Evolutionary conservation across 1,284 basidiomycete genomes (phyloP).

Genomic region (Hemileia vastatrix): DNA sequence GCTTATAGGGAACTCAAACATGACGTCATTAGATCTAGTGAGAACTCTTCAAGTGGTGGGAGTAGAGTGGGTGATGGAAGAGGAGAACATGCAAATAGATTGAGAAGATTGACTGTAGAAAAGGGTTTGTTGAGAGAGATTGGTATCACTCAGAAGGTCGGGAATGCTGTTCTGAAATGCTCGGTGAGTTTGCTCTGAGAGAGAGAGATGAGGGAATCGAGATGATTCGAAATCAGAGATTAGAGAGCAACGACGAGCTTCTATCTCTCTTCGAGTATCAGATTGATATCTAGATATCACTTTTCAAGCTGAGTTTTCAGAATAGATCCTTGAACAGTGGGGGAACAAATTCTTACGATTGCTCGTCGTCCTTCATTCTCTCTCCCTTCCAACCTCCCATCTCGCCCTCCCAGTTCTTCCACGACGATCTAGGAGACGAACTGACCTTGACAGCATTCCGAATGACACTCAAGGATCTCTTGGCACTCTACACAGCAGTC

Average conservation of each 20-base stretch:
- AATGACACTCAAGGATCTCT: constrained; percentile 90
- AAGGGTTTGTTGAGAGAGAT: constrained; percentile 90
- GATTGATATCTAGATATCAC: no score
- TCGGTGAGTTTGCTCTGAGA: constrained; percentile 50
- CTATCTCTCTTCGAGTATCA: not conserved
- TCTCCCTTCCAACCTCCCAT: no score
- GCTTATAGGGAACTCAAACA: constrained; percentile 38
- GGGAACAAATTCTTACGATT: not conserved
- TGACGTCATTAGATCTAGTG: constrained; percentile 36
- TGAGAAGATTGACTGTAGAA: constrained; percentile 86
- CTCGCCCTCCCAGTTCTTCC: constrained; percentile 73
- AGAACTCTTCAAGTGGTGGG: constrained; percentile 23
- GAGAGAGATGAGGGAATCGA: not conserved
- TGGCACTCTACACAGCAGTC: constrained; percentile 88
- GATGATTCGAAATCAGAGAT: not conserved
- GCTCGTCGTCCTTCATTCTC: constrained; percentile 2
- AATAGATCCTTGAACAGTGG: no score
- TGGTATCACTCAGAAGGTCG: constrained; percentile 75
- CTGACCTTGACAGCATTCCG: constrained; percentile 79
- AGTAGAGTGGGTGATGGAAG: constrained; percentile 34
- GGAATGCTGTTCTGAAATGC: constrained; percentile 76
- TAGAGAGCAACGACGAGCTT: not conserved
- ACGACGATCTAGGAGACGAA: constrained; percentile 75
- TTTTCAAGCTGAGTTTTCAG: no score
- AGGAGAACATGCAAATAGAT: constrained; percentile 48